phyloP scores from a whole-genome alignment of 495 filamentous ascomycete genomes.

The Penicillium maclennaniae region DNA sequence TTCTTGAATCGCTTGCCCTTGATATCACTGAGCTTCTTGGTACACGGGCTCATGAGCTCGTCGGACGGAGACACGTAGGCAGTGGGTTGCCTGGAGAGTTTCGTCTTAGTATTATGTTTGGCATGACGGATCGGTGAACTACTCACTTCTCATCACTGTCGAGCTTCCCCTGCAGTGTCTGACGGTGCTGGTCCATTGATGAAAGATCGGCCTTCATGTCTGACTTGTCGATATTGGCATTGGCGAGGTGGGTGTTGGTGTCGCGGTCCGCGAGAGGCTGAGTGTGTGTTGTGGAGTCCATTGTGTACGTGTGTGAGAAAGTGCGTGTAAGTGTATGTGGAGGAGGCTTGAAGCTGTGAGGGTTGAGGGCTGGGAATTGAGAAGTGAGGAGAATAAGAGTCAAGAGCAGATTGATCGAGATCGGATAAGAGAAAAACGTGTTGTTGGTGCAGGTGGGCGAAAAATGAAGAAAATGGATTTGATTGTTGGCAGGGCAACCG shows the following conservation, averaged over 20 bases:
- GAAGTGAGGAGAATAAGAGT: background rate
- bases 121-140: background rate
- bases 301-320: conserved; percentile 14
- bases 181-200: conserved; percentile 75
- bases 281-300: conserved; percentile 36
- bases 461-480: conserved; percentile 22
- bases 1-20: conserved; percentile 74
- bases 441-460: conserved; percentile 20
- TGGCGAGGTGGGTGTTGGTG: conserved; percentile 42
- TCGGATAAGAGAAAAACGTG: conserved; percentile 31
- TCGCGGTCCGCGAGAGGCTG: conserved; percentile 42
- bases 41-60: conserved; percentile 87
- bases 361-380: background rate
- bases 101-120: background rate
- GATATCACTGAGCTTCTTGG: conserved; percentile 80
- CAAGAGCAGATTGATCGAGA: conserved; percentile 9
- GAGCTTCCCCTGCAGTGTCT: conserved; percentile 69
- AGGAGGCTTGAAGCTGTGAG: too few relatives aligned
- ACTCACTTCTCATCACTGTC: conserved; percentile 62
- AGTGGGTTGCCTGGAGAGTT: conserved; percentile 41
- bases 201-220: conserved; percentile 35
- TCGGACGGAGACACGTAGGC: conserved; percentile 89
- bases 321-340: too few relatives aligned
- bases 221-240: conserved; percentile 26
- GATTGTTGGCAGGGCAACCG: conserved; percentile 48